Conservation (phyloP, 345 rosid genomes). For the Jatropha curcas region DNA sequence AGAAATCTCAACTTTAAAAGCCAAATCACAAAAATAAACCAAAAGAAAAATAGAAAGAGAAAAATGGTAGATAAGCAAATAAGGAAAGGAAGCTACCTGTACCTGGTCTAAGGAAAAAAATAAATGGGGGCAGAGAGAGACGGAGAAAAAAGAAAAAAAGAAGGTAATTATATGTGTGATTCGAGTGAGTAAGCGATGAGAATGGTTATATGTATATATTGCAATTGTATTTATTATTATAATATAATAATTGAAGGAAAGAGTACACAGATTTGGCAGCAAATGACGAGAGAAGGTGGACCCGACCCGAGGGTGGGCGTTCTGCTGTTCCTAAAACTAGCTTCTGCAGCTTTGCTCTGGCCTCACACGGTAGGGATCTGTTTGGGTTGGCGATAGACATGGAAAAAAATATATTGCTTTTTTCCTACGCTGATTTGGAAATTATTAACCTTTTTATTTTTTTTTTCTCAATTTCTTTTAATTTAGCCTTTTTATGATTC, state of each 20-base stretch:
- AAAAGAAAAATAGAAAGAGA: too few species aligned
- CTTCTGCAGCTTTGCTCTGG: neutral
- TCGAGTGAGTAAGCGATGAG: neutral
- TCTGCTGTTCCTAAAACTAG: neutral
- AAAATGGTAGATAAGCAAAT: neutral
- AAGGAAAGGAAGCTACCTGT: neutral
- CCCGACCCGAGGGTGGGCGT: too few species aligned
- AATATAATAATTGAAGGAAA: neutral
- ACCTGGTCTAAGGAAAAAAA: constrained; percentile 13
- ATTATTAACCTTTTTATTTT: too few species aligned
- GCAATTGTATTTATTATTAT: neutral
- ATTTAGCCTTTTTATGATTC: too few species aligned
- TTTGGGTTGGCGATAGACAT: neutral
- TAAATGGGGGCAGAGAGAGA: neutral
- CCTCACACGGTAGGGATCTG: too few species aligned
- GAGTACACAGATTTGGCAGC: neutral
- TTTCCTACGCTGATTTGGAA: neutral
- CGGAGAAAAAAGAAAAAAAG: neutral
- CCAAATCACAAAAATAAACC: neutral
- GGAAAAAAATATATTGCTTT: neutral
- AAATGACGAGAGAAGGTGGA: neutral
- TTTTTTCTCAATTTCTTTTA: too few species aligned
- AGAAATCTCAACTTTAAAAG: neutral
- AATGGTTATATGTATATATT: neutral
- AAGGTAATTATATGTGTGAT: neutral